Conservation (phyloP, 805 yeast genomes). For the Torulaspora franciscae region DNA sequence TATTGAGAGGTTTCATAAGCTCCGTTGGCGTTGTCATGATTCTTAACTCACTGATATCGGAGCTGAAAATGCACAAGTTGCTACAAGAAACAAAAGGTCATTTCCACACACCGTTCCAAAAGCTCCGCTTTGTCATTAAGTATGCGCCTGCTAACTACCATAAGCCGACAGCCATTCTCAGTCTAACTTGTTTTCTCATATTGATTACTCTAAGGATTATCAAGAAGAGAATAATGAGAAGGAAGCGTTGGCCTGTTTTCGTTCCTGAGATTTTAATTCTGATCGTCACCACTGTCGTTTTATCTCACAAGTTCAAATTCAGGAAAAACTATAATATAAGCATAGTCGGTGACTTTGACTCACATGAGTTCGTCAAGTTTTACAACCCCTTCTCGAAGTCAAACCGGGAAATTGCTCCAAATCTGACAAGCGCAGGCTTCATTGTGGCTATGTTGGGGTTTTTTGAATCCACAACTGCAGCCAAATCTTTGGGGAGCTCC, state of each 20-base stretch:
- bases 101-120: conserved; percentile 67
- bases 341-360: conserved; percentile 63
- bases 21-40: conserved; percentile 85
- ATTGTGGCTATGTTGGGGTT: conserved; percentile 83
- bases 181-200: conserved; percentile 46
- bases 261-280: conserved; percentile 82
- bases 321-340: conserved; percentile 50
- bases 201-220: conserved; percentile 42
- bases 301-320: conserved; percentile 48
- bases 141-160: conserved; percentile 48
- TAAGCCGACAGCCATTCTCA: conserved; percentile 55
- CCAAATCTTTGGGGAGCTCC: conserved; percentile 75
- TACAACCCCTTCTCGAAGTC: conserved; percentile 53
- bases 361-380: conserved; percentile 44
- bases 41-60: conserved; percentile 65
- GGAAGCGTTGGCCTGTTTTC: conserved; percentile 47
- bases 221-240: conserved; percentile 37
- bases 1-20: conserved; percentile 76
- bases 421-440: conserved; percentile 62
- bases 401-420: conserved; percentile 46
- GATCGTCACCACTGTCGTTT: conserved; percentile 55
- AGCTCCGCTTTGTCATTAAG: conserved; percentile 51
- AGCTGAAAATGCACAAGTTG: conserved; percentile 57
- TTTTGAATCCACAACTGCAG: conserved; percentile 90
- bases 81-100: conserved; percentile 46